Percentiles rank a stretch among this genome's conserved stretches.
Conservation (phyloP, 805 yeast species). For the Candida montana region DNA sequence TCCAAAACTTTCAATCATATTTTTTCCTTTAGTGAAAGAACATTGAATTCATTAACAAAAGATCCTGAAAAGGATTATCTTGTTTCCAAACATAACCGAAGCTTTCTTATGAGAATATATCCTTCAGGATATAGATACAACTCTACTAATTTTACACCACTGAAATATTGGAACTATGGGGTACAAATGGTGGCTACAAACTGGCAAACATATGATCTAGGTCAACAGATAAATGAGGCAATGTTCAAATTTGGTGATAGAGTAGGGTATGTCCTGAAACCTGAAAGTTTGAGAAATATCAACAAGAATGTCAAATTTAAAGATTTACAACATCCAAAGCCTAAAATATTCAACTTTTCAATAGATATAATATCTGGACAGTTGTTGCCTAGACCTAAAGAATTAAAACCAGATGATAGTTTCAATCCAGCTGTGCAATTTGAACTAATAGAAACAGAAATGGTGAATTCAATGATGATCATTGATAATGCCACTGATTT, state of each 20-base stretch:
- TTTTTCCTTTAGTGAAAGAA: constrained; percentile 80
- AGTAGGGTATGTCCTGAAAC: constrained; percentile 79
- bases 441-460: constrained; percentile 49
- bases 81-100: constrained; percentile 70
- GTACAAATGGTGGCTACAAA: constrained; percentile 94
- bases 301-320: constrained; percentile 22
- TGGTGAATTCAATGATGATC: constrained; percentile 12
- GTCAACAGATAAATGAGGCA: constrained; percentile 84
- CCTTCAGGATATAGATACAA: constrained; percentile 76
- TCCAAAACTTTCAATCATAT: constrained; percentile 77
- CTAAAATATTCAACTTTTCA: constrained; percentile 17
- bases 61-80: constrained; percentile 52
- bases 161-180: constrained; percentile 77
- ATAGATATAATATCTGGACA: constrained; percentile 73
- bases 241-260: constrained; percentile 57
- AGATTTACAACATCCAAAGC: constrained; percentile 7
- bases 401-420: constrained; percentile 36
- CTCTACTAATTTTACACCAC: constrained; percentile 79
- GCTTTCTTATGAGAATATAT: constrained; percentile 74
- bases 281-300: constrained; percentile 35
- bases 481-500: constrained; percentile 7
- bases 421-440: constrained; percentile 60
- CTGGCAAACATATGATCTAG: constrained; percentile 90
- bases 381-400: constrained; percentile 69
- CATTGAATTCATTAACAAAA: constrained; percentile 55